Conservation (phyloP, 177 flowering plant genomes). For the Telopea speciosissima region DNA sequence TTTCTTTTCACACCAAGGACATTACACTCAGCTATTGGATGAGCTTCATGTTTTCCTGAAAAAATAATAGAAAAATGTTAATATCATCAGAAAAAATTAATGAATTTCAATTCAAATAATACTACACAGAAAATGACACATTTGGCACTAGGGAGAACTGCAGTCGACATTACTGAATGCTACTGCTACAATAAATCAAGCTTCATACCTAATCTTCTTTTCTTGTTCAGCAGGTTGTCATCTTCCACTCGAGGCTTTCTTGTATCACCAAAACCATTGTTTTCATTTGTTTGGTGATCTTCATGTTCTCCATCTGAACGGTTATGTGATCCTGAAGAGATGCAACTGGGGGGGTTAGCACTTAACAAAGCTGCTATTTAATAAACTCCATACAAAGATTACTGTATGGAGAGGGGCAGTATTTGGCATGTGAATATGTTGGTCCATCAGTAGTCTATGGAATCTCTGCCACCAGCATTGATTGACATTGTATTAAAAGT, state of each 20-base stretch:
- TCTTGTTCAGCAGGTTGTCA: slow-evolving; percentile 23
- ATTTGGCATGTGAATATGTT: background rate
- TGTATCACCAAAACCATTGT: slow-evolving; percentile 6
- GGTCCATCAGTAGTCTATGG: no score
- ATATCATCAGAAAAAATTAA: no score
- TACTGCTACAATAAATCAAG: background rate
- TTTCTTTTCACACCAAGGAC: background rate
- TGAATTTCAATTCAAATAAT: background rate
- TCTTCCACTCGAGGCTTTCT: slow-evolving; percentile 20
- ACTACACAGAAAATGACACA: background rate
- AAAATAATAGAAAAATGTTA: no score
- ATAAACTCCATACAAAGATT: background rate
- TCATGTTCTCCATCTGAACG: slow-evolving; percentile 10
- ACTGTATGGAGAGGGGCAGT: background rate
- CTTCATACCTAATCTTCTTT: slow-evolving; percentile 22
- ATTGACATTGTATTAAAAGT: no score
- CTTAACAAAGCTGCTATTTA: background rate
- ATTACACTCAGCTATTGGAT: background rate
- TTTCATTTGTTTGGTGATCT: slow-evolving; percentile 1
- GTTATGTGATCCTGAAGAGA: slow-evolving; percentile 34
- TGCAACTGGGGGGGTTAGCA: background rate
- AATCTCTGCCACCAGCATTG: no score
- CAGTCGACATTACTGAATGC: background rate
- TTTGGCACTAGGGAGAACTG: background rate
- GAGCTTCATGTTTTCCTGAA: background rate